phyloP scores from a whole-genome alignment of 2,329 filamentous ascomycete genomes.

The Stagonosporopsis vannaccii region DNA sequence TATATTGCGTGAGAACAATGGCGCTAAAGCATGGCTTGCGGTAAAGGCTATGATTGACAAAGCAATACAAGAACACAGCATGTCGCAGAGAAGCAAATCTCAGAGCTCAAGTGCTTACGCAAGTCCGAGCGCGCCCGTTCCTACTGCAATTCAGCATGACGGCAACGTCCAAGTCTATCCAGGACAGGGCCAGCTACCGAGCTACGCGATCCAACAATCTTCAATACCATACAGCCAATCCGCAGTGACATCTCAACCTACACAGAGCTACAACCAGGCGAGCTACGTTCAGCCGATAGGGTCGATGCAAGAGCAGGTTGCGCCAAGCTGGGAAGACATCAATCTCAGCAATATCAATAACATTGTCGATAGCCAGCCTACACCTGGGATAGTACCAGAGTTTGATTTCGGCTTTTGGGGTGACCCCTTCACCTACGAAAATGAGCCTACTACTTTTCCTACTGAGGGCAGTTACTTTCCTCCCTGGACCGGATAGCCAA shows the following conservation, averaged over 20 bases:
- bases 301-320: conserved; percentile 21
- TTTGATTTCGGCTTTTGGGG: conserved; percentile 52
- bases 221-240: conserved; percentile 15
- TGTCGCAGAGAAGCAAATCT: conserved; percentile 24
- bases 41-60: conserved; percentile 50
- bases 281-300: conserved; percentile 17
- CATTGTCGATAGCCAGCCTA: conserved; percentile 36
- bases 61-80: conserved; percentile 35
- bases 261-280: conserved; percentile 10
- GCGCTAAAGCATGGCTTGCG: conserved; percentile 47
- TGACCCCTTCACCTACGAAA: conserved; percentile 46
- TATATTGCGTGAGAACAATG: conserved; percentile 43
- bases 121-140: conserved; percentile 19
- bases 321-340: conserved; percentile 43
- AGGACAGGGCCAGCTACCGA: conserved; percentile 23
- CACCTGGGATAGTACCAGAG: conserved; percentile 40
- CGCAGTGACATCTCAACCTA: conserved; percentile 7
- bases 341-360: conserved; percentile 46
- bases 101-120: conserved; percentile 27
- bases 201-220: conserved; percentile 21
- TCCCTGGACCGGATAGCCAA: conserved; percentile 24
- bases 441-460: conserved; percentile 33
- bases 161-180: conserved; percentile 26
- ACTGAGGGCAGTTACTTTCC: conserved; percentile 31
- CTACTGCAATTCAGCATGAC: conserved; percentile 17